A percentile compares a stretch with the other conserved stretches of the same genome.
phyloP scores from a whole-genome alignment of 2,329 filamentous ascomycete species.

The Rhytidhysteron rufulum region DNA sequence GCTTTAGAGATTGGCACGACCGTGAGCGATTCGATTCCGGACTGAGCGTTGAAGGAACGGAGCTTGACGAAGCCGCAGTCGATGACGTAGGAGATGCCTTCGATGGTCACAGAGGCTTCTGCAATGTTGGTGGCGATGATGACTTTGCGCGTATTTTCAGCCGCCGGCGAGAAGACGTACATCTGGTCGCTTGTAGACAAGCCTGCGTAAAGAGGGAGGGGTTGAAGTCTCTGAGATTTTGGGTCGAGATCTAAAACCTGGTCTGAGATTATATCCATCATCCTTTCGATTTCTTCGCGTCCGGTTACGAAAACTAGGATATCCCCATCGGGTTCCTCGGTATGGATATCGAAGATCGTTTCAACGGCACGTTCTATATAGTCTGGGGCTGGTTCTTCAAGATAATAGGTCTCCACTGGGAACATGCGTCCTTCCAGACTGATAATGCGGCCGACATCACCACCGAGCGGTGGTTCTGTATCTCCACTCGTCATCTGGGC shows the following conservation, averaged over 20 bases:
- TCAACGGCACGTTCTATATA: conserved; percentile 81
- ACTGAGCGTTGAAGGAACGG: conserved; percentile 76
- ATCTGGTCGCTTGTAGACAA: conserved; percentile 88
- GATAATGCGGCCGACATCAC: conserved; percentile 62
- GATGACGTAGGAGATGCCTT: conserved; percentile 85
- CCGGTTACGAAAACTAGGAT: conserved; percentile 90
- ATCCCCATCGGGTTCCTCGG: conserved; percentile 75
- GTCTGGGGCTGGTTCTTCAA: conserved; percentile 73
- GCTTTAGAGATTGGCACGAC: conserved; percentile 82
- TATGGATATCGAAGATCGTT: conserved; percentile 84
- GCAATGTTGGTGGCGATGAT: conserved; percentile 95
- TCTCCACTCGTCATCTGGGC: conserved; percentile 28
- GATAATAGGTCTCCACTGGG: conserved; percentile 81
- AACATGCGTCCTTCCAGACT: conserved; percentile 84
- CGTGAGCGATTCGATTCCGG: conserved; percentile 84
- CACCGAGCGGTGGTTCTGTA: conserved; percentile 27
- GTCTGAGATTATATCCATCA: conserved; percentile 75
- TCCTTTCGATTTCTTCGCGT: conserved; percentile 84
- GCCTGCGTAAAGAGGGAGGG: conserved; percentile 83
- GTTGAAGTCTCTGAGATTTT: conserved; percentile 57
- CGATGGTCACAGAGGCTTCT: conserved; percentile 91
- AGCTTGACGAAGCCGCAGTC: conserved; percentile 91
- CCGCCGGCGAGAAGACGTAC: conserved; percentile 84
- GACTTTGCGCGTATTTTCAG: conserved; percentile 81
- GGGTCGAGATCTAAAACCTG: conserved; percentile 61